phyloP scores from a whole-genome alignment of 805 yeast species.

The Candida adriatica region DNA sequence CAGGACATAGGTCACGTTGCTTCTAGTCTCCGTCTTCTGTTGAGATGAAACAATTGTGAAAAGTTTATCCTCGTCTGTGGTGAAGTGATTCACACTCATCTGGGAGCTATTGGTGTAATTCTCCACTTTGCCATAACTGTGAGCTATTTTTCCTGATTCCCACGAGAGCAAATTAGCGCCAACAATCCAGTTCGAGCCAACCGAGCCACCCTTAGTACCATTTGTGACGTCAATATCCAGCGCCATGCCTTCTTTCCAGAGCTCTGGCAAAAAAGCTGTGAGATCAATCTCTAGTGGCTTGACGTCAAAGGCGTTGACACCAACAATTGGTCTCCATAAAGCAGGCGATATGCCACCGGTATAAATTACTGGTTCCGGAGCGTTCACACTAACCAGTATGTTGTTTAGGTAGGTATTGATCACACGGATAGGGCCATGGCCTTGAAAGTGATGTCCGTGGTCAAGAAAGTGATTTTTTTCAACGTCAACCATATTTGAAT shows the following conservation, averaged over 20 bases:
- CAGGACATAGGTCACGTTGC: constrained; percentile 15
- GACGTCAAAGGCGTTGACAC: constrained; percentile 66
- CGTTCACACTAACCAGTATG: constrained; percentile 47
- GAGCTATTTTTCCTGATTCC: constrained; percentile 37
- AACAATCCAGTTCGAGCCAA: constrained; percentile 49
- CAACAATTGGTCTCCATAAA: constrained; percentile 77
- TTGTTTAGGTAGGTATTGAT: constrained; percentile 58
- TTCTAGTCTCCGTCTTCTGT: constrained; percentile 8
- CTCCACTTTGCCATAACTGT: constrained; percentile 33
- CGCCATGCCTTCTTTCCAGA: constrained; percentile 47
- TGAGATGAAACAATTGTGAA: constrained; percentile 19
- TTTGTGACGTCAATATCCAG: constrained; percentile 46
- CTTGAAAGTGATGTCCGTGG: constrained; percentile 36
- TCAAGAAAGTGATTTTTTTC: constrained; percentile 33
- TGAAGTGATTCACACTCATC: constrained; percentile 2
- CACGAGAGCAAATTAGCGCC: constrained; percentile 50
- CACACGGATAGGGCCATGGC: constrained; percentile 69
- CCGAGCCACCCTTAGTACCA: constrained; percentile 31
- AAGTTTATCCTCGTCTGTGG: constrained; percentile 14
- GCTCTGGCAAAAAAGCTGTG: constrained; percentile 59
- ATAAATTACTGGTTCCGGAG: constrained; percentile 69
- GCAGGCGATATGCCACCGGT: constrained; percentile 81
- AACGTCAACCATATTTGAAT: constrained; percentile 48
- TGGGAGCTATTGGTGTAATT: constrained; percentile 23
- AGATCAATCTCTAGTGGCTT: constrained; percentile 65